These are phyloP conservation scores for Cercophora samala DNA, from an alignment of 495 filamentous ascomycete species.

Conservation along the genomic window DNA sequence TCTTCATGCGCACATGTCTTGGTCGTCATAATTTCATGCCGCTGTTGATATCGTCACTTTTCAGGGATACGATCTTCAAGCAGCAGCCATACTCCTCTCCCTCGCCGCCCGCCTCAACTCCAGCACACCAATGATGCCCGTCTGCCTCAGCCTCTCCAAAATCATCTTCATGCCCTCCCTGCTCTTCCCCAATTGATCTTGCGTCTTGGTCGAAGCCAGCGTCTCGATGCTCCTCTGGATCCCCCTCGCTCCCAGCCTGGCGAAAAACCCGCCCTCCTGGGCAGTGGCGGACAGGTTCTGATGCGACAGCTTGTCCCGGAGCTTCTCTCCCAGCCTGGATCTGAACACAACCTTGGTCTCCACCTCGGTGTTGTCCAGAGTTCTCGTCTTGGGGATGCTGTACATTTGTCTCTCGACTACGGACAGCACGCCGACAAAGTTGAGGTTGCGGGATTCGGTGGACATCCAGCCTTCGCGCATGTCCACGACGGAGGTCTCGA, in stretches of 20 bases:
- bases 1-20: not conserved
- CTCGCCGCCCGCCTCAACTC: slow-evolving; percentile 66
- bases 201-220: slow-evolving; percentile 78
- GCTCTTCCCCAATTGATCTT: slow-evolving; percentile 78
- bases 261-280: slow-evolving; percentile 38
- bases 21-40: not conserved
- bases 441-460: slow-evolving; percentile 78
- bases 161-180: slow-evolving; percentile 96
- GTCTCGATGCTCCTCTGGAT: slow-evolving; percentile 87
- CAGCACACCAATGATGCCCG: slow-evolving; percentile 78
- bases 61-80: slow-evolving; percentile 1
- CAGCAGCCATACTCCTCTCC: slow-evolving; percentile 28
- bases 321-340: slow-evolving; percentile 72
- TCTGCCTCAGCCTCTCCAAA: slow-evolving; percentile 72
- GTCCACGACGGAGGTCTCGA: slow-evolving; percentile 89
- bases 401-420: slow-evolving; percentile 88
- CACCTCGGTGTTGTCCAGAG: slow-evolving; percentile 68
- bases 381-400: slow-evolving; percentile 44
- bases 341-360: slow-evolving; percentile 80
- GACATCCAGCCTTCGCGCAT: slow-evolving; percentile 84
- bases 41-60: not conserved
- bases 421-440: slow-evolving; percentile 87
- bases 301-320: slow-evolving; percentile 49
- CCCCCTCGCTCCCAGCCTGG: slow-evolving; percentile 68
- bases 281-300: slow-evolving; percentile 21